Conservation (phyloP, 2,329 filamentous ascomycete species). For the Fusarium sp. region DNA sequence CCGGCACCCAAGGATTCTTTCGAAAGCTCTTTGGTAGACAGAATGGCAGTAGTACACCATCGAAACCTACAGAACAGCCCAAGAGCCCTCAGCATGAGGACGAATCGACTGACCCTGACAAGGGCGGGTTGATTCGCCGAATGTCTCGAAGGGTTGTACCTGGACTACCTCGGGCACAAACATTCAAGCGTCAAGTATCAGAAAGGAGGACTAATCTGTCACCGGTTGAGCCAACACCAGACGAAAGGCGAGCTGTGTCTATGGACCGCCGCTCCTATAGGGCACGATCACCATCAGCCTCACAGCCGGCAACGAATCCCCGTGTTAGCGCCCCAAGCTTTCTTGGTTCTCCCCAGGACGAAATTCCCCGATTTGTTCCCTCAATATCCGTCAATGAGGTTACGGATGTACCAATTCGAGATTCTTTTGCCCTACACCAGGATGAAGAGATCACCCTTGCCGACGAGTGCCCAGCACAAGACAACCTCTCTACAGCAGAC, state of each 20-base stretch:
- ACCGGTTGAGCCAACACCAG: constrained; percentile 69
- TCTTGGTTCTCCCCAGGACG: constrained; percentile 43
- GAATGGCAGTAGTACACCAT: constrained; percentile 17
- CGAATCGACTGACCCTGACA: constrained; percentile 44
- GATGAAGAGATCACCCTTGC: constrained; percentile 39
- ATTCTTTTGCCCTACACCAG: constrained; percentile 7
- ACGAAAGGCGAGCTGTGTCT: constrained; percentile 78
- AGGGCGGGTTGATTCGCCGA: constrained; percentile 54
- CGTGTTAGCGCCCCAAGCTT: constrained; percentile 63
- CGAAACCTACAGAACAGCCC: constrained; percentile 26
- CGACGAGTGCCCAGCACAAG: constrained; percentile 40
- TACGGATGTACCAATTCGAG: constrained; percentile 20
- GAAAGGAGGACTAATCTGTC: constrained; percentile 80
- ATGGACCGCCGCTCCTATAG: constrained; percentile 63
- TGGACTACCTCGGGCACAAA: constrained; percentile 79
- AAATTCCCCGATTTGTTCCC: constrained; percentile 25
- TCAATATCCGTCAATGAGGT: constrained; percentile 30
- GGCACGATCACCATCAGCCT: constrained; percentile 44
- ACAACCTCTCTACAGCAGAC: constrained; percentile 53
- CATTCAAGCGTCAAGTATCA: constrained; percentile 85
- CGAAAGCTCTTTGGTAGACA: constrained; percentile 46
- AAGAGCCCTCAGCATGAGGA: constrained; percentile 49
- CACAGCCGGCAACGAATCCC: constrained; percentile 46
- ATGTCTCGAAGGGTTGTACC: constrained; percentile 75
- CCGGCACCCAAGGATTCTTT: constrained; percentile 43